phyloP scores from a whole-genome alignment of 2,329 filamentous ascomycete species.

The Claviceps pusilla region DNA sequence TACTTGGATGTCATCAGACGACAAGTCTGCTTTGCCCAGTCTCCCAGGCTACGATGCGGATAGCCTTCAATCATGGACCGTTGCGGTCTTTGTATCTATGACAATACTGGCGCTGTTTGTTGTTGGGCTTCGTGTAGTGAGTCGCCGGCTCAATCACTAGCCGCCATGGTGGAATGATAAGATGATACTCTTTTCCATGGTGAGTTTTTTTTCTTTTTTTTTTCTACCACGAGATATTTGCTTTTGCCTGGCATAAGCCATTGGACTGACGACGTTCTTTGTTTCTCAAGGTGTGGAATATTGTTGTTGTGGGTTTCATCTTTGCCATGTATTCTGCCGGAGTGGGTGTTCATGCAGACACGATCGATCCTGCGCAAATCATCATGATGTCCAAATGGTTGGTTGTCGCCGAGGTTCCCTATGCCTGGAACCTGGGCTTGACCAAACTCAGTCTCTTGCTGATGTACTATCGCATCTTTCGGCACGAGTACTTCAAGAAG shows the following conservation, averaged over 20 bases:
- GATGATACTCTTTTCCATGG: conserved; percentile 32
- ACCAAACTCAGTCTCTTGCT: conserved; percentile 35
- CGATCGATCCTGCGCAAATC: conserved; percentile 20
- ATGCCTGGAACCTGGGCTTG: conserved; percentile 31
- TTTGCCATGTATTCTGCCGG: conserved; percentile 31
- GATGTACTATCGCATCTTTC: conserved; percentile 40
- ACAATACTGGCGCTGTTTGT: conserved; percentile 24
- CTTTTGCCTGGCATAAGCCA: neutral
- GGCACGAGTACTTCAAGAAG: conserved; percentile 26
- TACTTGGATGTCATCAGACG: conserved; percentile 2
- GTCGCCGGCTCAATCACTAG: conserved; percentile 25
- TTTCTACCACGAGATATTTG: no score
- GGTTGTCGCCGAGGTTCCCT: conserved; percentile 31
- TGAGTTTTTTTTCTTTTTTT: conserved; percentile 10
- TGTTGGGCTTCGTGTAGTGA: conserved; percentile 24
- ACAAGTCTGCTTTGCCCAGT: conserved; percentile 8
- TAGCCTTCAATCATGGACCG: conserved; percentile 26
- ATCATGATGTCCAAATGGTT: conserved; percentile 32
- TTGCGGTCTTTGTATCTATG: conserved; percentile 23
- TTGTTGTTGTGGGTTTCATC: conserved; percentile 30
- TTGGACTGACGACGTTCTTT: neutral
- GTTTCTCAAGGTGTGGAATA: conserved; percentile 21
- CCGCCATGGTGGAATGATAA: conserved; percentile 34
- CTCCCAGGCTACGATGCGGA: conserved; percentile 13
- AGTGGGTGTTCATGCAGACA: conserved; percentile 31